phyloP scores from a whole-genome alignment of 1,284 basidiomycete species.

The Ustilago vetiveriae region DNA sequence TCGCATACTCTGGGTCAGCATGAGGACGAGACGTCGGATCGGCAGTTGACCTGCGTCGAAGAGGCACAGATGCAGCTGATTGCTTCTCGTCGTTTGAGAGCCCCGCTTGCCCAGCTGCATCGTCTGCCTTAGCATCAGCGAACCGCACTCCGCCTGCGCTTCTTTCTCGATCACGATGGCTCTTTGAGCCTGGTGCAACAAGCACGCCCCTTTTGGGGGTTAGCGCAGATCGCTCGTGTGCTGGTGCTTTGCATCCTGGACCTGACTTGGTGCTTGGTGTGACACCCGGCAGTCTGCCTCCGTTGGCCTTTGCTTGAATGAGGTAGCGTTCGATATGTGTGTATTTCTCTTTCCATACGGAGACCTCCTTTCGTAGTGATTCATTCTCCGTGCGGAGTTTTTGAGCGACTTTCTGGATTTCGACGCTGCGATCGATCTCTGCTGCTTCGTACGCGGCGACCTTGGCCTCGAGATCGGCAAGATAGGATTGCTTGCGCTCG shows the following conservation, averaged over 20 bases:
- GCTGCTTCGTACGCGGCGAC: constrained; percentile 60
- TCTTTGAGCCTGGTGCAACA: constrained; percentile 14
- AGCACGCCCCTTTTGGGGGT: constrained; percentile 30
- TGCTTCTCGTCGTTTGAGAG: background rate
- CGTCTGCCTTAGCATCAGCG: constrained; percentile 6
- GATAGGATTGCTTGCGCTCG: constrained; percentile 58
- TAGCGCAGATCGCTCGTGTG: constrained; percentile 29
- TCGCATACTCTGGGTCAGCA: background rate
- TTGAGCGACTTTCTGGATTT: constrained; percentile 61
- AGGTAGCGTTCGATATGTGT: constrained; percentile 34
- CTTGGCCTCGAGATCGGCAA: constrained; percentile 57
- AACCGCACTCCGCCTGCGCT: constrained; percentile 22
- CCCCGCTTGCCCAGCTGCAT: background rate
- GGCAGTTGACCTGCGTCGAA: constrained; percentile 1
- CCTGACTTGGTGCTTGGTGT: constrained; percentile 26
- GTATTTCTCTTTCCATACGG: constrained; percentile 36
- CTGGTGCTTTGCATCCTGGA: constrained; percentile 47
- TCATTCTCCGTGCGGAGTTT: constrained; percentile 56
- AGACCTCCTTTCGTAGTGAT: constrained; percentile 38
- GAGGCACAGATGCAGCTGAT: constrained; percentile 23
- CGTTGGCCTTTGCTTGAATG: constrained; percentile 20
- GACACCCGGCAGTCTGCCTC: constrained; percentile 13
- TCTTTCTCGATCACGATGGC: constrained; percentile 14
- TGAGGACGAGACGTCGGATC: background rate
- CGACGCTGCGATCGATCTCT: constrained; percentile 58